These are phyloP conservation scores for Talaromyces verruculosus DNA, from an alignment of 2,329 filamentous ascomycete species.

Conservation along the genomic window DNA sequence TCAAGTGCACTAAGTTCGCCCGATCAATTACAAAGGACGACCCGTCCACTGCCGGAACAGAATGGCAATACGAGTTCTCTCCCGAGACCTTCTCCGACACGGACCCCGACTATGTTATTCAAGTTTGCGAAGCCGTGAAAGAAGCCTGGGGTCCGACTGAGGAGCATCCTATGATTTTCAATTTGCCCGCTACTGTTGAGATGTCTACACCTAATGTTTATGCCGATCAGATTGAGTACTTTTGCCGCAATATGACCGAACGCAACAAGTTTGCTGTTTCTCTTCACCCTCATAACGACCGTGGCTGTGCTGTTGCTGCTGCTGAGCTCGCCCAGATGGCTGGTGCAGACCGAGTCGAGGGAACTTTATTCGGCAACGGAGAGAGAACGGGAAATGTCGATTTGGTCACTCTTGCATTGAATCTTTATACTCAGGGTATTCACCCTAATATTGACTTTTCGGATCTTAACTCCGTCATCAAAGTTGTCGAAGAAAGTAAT, in stretches of 20 bases:
- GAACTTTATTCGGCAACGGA: constrained; percentile 90
- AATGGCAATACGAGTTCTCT: constrained; percentile 54
- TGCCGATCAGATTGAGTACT: constrained; percentile 95
- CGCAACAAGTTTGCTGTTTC: constrained; percentile 85
- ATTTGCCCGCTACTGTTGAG: constrained; percentile 93
- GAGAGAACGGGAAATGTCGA: constrained; percentile 96
- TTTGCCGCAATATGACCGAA: constrained; percentile 80
- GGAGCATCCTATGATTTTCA: constrained; percentile 88
- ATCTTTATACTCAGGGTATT: constrained; percentile 92
- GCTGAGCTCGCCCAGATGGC: constrained; percentile 95
- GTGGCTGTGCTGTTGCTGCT: constrained; percentile 84
- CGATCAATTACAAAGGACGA: constrained; percentile 85
- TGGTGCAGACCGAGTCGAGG: constrained; percentile 89
- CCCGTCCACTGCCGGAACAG: constrained; percentile 55
- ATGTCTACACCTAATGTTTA: constrained; percentile 93
- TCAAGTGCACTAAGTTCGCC: constrained; percentile 81
- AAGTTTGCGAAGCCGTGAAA: constrained; percentile 91
- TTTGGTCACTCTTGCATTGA: constrained; percentile 85
- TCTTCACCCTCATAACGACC: constrained; percentile 91
- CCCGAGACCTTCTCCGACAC: constrained; percentile 80
- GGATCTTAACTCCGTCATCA: constrained; percentile 80
- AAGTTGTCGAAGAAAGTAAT: constrained; percentile 85
- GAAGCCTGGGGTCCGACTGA: constrained; percentile 81
- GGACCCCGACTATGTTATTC: constrained; percentile 74
- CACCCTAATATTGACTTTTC: constrained; percentile 86